A percentile compares a stretch with the other conserved stretches of the same genome.
phyloP scores from a whole-genome alignment of 768 basidiomycete species.

The Leccinum disarticulatum region DNA sequence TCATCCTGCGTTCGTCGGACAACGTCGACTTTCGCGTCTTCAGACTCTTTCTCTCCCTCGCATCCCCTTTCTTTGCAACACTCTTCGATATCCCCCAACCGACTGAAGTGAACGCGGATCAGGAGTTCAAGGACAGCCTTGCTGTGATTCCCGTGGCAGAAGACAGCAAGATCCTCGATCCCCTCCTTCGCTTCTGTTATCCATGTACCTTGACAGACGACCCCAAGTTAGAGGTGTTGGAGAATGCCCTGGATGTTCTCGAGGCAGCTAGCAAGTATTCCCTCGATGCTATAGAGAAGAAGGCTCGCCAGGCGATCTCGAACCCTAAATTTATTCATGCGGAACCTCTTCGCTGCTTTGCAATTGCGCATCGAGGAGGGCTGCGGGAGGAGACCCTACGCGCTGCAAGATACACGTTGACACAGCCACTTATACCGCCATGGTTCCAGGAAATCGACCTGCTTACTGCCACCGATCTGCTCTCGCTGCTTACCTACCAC shows the following conservation, averaged over 20 bases:
- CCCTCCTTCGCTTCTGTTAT: background rate
- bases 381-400: background rate
- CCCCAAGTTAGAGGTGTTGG: background rate
- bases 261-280: background rate
- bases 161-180: background rate
- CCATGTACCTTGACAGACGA: background rate
- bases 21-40: background rate
- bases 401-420: constrained; percentile 18
- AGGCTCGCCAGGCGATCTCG: background rate
- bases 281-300: background rate
- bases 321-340: background rate
- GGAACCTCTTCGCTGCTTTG: background rate
- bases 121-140: background rate
- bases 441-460: constrained; percentile 28
- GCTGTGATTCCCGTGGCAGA: background rate
- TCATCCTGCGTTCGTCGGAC: background rate
- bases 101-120: background rate
- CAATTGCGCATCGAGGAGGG: background rate
- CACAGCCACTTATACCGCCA: constrained; percentile 20
- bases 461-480: constrained; percentile 26
- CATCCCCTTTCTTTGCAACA: background rate
- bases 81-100: constrained; percentile 31
- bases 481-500: constrained; percentile 24
- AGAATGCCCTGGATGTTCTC: background rate
- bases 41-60: background rate